Conservation (phyloP, 495 filamentous ascomycete genomes). For the Barbatosphaeria neglecta region DNA sequence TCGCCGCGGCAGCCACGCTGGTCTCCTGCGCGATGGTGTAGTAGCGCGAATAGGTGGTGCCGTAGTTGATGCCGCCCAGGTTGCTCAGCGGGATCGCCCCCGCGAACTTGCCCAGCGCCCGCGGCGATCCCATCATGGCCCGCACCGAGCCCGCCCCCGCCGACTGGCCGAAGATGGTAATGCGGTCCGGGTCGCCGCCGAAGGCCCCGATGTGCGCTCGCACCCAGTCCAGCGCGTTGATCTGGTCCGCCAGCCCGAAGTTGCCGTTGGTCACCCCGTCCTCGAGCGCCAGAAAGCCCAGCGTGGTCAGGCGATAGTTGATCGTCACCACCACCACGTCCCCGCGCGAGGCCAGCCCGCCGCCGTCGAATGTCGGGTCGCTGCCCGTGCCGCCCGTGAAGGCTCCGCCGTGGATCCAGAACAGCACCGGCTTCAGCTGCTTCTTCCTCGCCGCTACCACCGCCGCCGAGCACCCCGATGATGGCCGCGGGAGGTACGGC, state of each 20-base stretch:
- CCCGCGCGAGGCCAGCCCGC: conserved; percentile 35
- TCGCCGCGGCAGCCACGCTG: conserved; percentile 20
- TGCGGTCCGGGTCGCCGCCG: conserved; percentile 47
- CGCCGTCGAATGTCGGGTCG: conserved; percentile 33
- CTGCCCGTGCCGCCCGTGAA: conserved; percentile 27
- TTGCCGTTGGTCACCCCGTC: conserved; percentile 42
- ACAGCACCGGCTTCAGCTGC: conserved; percentile 35
- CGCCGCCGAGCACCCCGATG: conserved; percentile 1
- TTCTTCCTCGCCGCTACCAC: too few species aligned
- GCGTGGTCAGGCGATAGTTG: conserved; percentile 51
- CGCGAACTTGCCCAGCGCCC: conserved; percentile 36
- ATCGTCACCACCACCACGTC: conserved; percentile 51
- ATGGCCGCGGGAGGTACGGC: conserved; percentile 33
- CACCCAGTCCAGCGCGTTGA: conserved; percentile 53
- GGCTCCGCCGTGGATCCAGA: conserved; percentile 38
- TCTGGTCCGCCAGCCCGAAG: conserved; percentile 44
- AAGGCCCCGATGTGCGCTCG: conserved; percentile 47
- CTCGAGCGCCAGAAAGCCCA: conserved; percentile 45
- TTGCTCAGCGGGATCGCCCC: conserved; percentile 38
- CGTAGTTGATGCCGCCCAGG: conserved; percentile 35
- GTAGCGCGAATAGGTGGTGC: conserved; percentile 33
- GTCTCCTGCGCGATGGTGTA: conserved; percentile 34
- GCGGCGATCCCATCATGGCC: conserved; percentile 41
- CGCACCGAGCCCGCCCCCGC: conserved; percentile 43
- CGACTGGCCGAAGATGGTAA: conserved; percentile 47